phyloP scores from a whole-genome alignment of 1,284 basidiomycete genomes.

The Coniferiporia weirii region DNA sequence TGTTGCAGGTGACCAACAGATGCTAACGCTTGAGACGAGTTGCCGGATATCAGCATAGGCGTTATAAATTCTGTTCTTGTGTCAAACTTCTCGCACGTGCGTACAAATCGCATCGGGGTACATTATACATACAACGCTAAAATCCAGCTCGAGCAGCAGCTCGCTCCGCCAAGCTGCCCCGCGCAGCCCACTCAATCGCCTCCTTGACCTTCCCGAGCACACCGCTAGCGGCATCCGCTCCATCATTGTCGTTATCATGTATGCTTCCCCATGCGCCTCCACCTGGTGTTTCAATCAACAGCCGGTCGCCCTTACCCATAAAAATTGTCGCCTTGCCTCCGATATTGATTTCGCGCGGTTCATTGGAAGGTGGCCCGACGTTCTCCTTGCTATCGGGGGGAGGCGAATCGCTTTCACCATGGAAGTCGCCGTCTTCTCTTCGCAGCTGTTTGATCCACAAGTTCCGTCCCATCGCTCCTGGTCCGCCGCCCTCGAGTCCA shows the following conservation, averaged over 20 bases:
- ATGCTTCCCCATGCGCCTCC: conserved; percentile 84
- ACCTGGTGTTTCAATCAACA: conserved; percentile 87
- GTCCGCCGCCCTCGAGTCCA: conserved; percentile 82
- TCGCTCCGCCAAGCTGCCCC: conserved; percentile 70
- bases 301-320: conserved; percentile 80
- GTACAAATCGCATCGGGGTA: neutral
- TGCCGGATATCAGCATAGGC: too few species aligned
- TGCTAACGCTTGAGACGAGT: too few species aligned
- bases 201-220: conserved; percentile 28
- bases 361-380: conserved; percentile 18
- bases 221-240: conserved; percentile 3
- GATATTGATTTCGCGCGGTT: conserved; percentile 73
- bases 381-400: conserved; percentile 6
- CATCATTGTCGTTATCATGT: conserved; percentile 30
- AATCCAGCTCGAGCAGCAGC: conserved; percentile 66
- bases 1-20: too few species aligned
- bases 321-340: conserved; percentile 88
- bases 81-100: too few species aligned
- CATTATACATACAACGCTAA: conserved; percentile 19
- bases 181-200: conserved; percentile 58
- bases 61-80: too few species aligned
- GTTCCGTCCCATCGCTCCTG: conserved; percentile 76
- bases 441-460: conserved; percentile 83
- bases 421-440: conserved; percentile 62
- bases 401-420: conserved; percentile 20